Conservation (phyloP, 2,329 filamentous ascomycete genomes). For the Ustilaginoidea virens region DNA sequence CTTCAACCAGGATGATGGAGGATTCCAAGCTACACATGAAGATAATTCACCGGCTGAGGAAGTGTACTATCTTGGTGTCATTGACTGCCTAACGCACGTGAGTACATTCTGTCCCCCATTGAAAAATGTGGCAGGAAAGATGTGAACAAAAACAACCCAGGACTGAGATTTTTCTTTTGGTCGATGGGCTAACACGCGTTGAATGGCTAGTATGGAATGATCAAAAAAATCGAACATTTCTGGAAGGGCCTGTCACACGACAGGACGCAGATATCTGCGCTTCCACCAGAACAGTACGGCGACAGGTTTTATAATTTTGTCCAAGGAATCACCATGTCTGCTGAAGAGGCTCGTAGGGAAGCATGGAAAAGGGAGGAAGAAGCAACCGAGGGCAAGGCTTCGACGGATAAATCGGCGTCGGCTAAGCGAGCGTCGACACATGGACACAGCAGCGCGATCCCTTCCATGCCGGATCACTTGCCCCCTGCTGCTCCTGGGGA, state of each 20-base stretch:
- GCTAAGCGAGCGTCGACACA: constrained; percentile 22
- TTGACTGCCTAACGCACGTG: constrained; percentile 94
- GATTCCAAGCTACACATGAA: constrained; percentile 84
- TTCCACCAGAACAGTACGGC: constrained; percentile 80
- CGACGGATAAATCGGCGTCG: constrained; percentile 14
- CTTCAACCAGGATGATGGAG: constrained; percentile 90
- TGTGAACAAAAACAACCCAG: too few species aligned
- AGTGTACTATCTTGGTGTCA: constrained; percentile 96
- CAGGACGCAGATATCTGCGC: constrained; percentile 77
- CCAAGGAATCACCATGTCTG: constrained; percentile 75
- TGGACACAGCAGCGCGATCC: constrained; percentile 18
- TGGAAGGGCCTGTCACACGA: constrained; percentile 86
- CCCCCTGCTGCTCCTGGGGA: constrained; percentile 24
- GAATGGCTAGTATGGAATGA: constrained; percentile 89
- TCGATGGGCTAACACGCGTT: too few species aligned
- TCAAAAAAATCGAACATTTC: constrained; percentile 93
- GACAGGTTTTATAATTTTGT: constrained; percentile 92
- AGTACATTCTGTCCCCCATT: too few species aligned
- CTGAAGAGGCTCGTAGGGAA: constrained; percentile 68
- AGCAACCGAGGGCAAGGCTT: constrained; percentile 25
- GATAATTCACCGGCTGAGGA: constrained; percentile 73
- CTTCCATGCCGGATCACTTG: constrained; percentile 30
- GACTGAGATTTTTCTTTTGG: too few species aligned
- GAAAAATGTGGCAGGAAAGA: too few species aligned
- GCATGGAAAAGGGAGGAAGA: constrained; percentile 42